Base-by-base conservation (phyloP, 2,329 filamentous ascomycete genomes). In the Fusarium coicis region DNA sequence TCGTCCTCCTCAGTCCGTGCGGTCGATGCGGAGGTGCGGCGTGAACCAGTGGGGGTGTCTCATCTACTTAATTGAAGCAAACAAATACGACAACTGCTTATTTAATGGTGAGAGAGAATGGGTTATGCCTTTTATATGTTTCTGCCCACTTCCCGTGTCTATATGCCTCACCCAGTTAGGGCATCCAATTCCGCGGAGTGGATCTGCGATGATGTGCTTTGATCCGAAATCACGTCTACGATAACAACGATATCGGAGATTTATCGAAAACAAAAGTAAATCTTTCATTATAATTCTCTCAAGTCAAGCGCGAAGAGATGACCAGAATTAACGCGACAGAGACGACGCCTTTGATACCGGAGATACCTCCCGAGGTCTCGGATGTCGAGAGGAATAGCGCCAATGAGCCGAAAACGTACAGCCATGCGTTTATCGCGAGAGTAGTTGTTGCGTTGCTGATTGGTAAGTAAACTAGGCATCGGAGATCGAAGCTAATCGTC, bases 141-240 rank as follows among this genome's bases (percentile, higher is more conserved):
- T 14, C 14, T 39, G 23, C 4, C 50, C 23, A 30, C 8, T 53
- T 28, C 7, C 14, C 34, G 34, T 10, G 10, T 26, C 10, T 53
- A 40, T 39, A 18, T 40, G 19, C 50, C 50, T 54, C 34, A 18
- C 47, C 4, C 7, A 36, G 30, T 18, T 23, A 36, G 47, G 26
- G 47, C 30, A 23, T 10, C 16, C 28, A 32, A 8, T 54, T 54
- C 34, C 50, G 50, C 23, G 2, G 23, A 54, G 50, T 54, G 50
- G 50, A 39, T n/a, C 50, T 28, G 34, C 50, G 50, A 54, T 54
- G 50, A n/a, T 54, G 50, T 54, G 50, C 50, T 54, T 54, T 54
- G 34, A 5, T 40, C 50, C 50, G 14, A 54, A 54, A 40, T 54
- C 50, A 54, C 50, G 34, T 30, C 19, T 18, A 54, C 34, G 50